These are phyloP conservation scores for Penicillium crustosum DNA, from an alignment of 2,329 filamentous ascomycete genomes.

Conservation along the genomic window DNA sequence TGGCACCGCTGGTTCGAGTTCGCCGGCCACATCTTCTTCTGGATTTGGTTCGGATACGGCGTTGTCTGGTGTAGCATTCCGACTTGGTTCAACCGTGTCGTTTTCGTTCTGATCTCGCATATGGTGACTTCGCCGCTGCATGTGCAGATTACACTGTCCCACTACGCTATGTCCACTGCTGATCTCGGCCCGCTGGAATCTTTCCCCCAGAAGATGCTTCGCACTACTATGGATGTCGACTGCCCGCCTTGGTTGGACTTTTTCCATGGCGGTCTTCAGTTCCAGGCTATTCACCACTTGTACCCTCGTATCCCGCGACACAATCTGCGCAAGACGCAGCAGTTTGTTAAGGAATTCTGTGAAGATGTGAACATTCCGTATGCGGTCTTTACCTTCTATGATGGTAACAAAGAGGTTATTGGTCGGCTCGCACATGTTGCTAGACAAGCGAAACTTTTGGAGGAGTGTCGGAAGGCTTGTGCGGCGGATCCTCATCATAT, in stretches of 20 bases:
- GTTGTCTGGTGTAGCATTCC: slow-evolving; percentile 71
- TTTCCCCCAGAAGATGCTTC: slow-evolving; percentile 83
- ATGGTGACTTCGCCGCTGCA: slow-evolving; percentile 77
- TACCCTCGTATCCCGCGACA: slow-evolving; percentile 79
- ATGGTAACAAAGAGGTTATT: slow-evolving; percentile 75
- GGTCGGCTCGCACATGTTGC: slow-evolving; percentile 71
- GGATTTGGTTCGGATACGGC: slow-evolving; percentile 78
- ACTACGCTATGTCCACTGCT: slow-evolving; percentile 87
- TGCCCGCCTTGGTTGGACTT: slow-evolving; percentile 85
- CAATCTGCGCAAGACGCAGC: slow-evolving; percentile 72
- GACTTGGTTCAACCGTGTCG: slow-evolving; percentile 63
- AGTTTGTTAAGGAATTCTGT: slow-evolving; percentile 75
- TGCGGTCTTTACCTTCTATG: slow-evolving; percentile 76
- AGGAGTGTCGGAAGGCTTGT: slow-evolving; percentile 62
- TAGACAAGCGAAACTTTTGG: slow-evolving; percentile 69
- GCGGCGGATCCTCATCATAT: slow-evolving; percentile 19
- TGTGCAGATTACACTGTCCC: slow-evolving; percentile 85
- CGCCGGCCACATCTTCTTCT: slow-evolving; percentile 72
- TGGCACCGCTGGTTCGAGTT: slow-evolving; percentile 80
- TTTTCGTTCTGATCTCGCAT: slow-evolving; percentile 76
- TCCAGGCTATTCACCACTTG: slow-evolving; percentile 82
- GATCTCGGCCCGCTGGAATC: slow-evolving; percentile 79
- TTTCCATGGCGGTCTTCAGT: slow-evolving; percentile 81
- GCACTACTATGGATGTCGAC: slow-evolving; percentile 89
- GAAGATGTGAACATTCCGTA: slow-evolving; percentile 78